A percentile compares a stretch with the other conserved stretches of the same genome.
phyloP scores from a whole-genome alignment of 2,329 filamentous ascomycete species.

The Daldinia eschscholtzii region DNA sequence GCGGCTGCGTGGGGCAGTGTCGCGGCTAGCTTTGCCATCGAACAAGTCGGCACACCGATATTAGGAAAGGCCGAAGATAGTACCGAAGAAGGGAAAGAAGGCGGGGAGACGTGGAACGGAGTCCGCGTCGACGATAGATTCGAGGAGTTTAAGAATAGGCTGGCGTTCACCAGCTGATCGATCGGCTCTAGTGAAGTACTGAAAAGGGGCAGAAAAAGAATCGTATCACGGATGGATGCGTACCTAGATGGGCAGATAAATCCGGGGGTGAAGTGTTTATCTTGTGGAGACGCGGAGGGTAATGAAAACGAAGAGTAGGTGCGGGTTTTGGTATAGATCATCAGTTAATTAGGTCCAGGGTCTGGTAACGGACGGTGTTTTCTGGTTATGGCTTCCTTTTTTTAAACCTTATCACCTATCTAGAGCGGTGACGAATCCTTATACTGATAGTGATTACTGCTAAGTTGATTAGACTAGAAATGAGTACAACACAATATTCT shows the following conservation, averaged over 20 bases:
- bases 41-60: conserved; percentile 87
- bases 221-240: background rate
- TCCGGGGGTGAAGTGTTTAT: background rate
- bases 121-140: conserved; percentile 66
- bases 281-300: background rate
- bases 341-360: background rate
- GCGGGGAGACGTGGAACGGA: conserved; percentile 72
- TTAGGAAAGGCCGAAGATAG: conserved; percentile 61
- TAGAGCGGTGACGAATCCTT: conserved; percentile 20
- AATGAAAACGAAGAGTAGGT: conserved; percentile 16
- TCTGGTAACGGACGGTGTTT: conserved; percentile 6
- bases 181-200: background rate
- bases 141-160: conserved; percentile 61
- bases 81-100: conserved; percentile 1
- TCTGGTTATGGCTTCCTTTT: conserved; percentile 18
- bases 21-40: conserved; percentile 91
- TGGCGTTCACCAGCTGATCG: conserved; percentile 49
- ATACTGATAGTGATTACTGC: background rate
- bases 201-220: background rate
- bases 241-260: background rate
- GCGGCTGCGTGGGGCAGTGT: conserved; percentile 84
- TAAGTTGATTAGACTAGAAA: conserved; percentile 23
- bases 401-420: background rate
- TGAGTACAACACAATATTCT: conserved; percentile 4
- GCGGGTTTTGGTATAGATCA: conserved; percentile 32